These are phyloP conservation scores for Trametes elegans DNA, from an alignment of 768 basidiomycete genomes.

Conservation along the genomic window DNA sequence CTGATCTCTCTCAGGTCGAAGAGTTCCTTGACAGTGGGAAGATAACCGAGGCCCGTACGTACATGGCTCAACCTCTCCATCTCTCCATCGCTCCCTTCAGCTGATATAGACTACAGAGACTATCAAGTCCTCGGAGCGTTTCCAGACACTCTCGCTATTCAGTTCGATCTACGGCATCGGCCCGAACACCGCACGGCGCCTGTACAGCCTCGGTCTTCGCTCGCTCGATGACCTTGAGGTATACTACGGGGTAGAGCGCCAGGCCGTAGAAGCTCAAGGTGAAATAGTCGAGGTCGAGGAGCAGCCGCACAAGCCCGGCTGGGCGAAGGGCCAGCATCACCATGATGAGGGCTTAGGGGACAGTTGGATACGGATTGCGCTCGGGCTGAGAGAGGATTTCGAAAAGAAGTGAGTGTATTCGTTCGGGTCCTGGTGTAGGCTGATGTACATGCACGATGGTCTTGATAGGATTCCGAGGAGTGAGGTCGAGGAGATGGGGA, in stretches of 20 bases:
- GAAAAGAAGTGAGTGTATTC: conserved; percentile 38
- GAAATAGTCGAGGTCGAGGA: conserved; percentile 30
- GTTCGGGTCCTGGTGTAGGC: not conserved
- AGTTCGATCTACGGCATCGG: conserved; percentile 73
- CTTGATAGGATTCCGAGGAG: conserved; percentile 58
- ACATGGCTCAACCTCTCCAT: not conserved
- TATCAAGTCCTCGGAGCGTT: conserved; percentile 49
- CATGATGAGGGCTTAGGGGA: conserved; percentile 32
- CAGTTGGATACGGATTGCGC: conserved; percentile 51
- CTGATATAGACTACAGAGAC: conserved; percentile 36
- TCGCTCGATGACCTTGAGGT: conserved; percentile 66
- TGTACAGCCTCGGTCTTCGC: conserved; percentile 65
- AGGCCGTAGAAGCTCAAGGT: conserved; percentile 26
- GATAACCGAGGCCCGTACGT: conserved; percentile 60
- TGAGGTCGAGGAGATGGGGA: conserved; percentile 80
- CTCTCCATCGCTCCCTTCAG: not conserved
- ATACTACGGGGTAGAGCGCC: conserved; percentile 50
- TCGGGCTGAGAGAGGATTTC: conserved; percentile 60
- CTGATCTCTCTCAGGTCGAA: conserved; percentile 43
- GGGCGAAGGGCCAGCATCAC: conserved; percentile 14
- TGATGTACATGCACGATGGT: not conserved
- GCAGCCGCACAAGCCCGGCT: conserved; percentile 9
- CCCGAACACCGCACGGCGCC: conserved; percentile 58
- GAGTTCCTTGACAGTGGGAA: conserved; percentile 56
- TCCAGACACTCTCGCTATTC: conserved; percentile 55